Evolutionary conservation across 495 filamentous ascomycete species (phyloP), one percentile per base, ranked within the genome.

Genomic region (Penicillium parvum): DNA sequence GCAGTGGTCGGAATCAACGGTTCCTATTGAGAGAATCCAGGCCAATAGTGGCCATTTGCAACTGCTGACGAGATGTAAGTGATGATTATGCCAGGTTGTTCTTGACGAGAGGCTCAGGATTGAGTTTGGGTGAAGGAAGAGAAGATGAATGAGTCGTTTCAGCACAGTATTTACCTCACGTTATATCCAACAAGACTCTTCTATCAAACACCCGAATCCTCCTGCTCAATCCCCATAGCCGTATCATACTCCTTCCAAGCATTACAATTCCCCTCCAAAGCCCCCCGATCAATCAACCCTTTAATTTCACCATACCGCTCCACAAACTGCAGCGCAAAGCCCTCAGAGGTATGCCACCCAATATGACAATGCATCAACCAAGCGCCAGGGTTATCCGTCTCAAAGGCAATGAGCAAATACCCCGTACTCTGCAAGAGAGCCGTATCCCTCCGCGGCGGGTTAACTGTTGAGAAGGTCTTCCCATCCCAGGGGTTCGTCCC

Each of bases 201-300:
- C n/a, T n/a, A n/a, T 47, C 25, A 40, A 19, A 50, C 14, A 22
- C 48, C 37, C 16, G 37, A 37, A 32, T 43, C 44, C 1, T 47
- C 30, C 27, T 47, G 44, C 29, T 35, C 21, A 11, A 47, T 29
- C 12, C 10, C 15, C 12, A 18, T 27, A 22, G 22, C 15, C 1
- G 22, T 16, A 16, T 47, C 36, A 29, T 47, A 47, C 22, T 14
- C 19, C 7, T 37, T 33, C 23, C 43, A 39, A 14, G 33, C 25
- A 17, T 22, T 14, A 12, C 47, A 51, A 28, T 52, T 51, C 37
- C 45, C 43, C 20, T 61, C 47, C 0, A 61, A 33, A 8, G 51
- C 26, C 2, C 22, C 11, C 10, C 16, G 22, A 35, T 47, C 37
- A 30, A 47, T 40, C 15, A 47, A 20, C 16, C 32, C 8, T 14